These are phyloP conservation scores for Globisporangium polare DNA, from an alignment of 352 stramenopile species.

Conservation along the genomic window DNA sequence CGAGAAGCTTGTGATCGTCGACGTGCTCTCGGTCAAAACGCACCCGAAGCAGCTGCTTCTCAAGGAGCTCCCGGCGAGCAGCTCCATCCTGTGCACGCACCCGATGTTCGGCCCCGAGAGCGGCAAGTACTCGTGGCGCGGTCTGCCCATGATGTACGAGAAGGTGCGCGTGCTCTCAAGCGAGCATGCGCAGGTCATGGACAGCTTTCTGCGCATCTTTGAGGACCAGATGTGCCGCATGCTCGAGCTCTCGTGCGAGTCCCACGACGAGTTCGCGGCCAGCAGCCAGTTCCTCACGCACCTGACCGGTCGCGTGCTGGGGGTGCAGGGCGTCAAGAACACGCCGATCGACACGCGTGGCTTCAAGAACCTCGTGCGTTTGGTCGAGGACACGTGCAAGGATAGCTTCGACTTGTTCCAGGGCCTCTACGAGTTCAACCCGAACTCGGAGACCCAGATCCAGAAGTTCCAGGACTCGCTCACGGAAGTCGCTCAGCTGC, in stretches of 20 bases:
- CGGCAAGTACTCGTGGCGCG: constrained; percentile 93
- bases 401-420: constrained; percentile 99
- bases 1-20: constrained; percentile 91
- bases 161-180: constrained; percentile 76
- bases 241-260: constrained; percentile 95
- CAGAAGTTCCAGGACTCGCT: constrained; percentile 69
- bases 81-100: constrained; percentile 96
- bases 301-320: constrained; percentile 95
- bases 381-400: constrained; percentile 96
- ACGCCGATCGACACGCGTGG: constrained; percentile 96
- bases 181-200: constrained; percentile 68
- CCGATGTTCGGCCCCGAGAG: constrained; percentile 98
- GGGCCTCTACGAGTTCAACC: constrained; percentile 97
- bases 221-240: constrained; percentile 96
- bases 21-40: constrained; percentile 98
- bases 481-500: constrained; percentile 42
- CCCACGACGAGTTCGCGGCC: constrained; percentile 95
- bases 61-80: constrained; percentile 81
- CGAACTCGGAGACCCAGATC: constrained; percentile 84
- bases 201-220: constrained; percentile 94
- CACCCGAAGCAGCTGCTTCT: constrained; percentile 94
- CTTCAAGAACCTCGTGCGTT: constrained; percentile 95
- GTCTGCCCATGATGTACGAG: constrained; percentile 96
- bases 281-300: constrained; percentile 99
- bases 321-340: constrained; percentile 78